A percentile compares a stretch with the other conserved stretches of the same genome.
These are phyloP conservation scores for Ampelomyces quisqualis DNA, from an alignment of 2,329 filamentous ascomycete genomes.

Conservation along the genomic window DNA sequence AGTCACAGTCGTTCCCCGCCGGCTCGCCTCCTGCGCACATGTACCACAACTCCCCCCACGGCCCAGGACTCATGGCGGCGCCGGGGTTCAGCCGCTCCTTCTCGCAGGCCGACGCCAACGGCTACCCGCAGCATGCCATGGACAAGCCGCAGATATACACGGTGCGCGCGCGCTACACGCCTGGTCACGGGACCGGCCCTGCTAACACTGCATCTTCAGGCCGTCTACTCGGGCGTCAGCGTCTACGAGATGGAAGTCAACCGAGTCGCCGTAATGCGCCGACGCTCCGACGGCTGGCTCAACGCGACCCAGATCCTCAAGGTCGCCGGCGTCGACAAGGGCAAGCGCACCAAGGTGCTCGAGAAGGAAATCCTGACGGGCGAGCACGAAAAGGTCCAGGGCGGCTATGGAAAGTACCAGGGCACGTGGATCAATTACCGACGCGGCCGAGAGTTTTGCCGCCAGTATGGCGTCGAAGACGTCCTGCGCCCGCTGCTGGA, in stretches of 20 bases:
- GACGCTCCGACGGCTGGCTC: constrained; percentile 90
- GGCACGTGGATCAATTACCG: constrained; percentile 98
- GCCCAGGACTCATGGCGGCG: constrained; percentile 36
- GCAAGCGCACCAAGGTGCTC: constrained; percentile 93
- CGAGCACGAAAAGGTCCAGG: constrained; percentile 97
- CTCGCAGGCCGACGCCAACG: constrained; percentile 33
- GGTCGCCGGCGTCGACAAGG: constrained; percentile 95
- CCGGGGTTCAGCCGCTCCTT: constrained; percentile 44
- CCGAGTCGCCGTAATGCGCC: constrained; percentile 89
- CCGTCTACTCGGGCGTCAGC: constrained; percentile 90
- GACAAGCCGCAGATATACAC: constrained; percentile 55
- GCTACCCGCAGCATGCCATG: constrained; percentile 41
- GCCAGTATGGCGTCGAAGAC: constrained; percentile 74
- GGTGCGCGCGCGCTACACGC: constrained; percentile 56
- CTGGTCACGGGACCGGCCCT: constrained; percentile 64
- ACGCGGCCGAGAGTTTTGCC: constrained; percentile 87
- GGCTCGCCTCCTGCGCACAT: constrained; percentile 33
- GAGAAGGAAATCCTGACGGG: constrained; percentile 97
- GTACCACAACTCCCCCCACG: constrained; percentile 37
- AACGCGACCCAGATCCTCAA: constrained; percentile 99
- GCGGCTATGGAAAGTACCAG: constrained; percentile 98
- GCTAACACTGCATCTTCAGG: constrained; percentile 46
- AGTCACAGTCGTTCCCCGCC: constrained; percentile 32
- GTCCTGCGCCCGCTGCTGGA: constrained; percentile 71
- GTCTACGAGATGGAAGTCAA: constrained; percentile 99